phyloP scores from a whole-genome alignment of 75 land plant species.

The Pinus albicaulis region DNA sequence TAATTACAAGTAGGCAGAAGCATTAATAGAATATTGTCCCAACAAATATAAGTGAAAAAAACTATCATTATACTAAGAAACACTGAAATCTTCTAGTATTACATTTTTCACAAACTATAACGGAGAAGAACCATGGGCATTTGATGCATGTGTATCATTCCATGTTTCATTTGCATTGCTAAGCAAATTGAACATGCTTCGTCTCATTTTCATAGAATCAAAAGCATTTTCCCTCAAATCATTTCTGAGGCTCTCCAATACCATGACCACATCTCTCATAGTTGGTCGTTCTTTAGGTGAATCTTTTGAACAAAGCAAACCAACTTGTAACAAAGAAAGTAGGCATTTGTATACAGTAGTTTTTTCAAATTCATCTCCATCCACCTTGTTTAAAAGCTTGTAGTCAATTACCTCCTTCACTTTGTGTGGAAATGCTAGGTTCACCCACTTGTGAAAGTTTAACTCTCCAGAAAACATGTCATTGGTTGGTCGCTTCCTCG shows the following conservation, averaged over 20 bases:
- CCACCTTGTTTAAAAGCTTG: neutral
- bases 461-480: neutral
- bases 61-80: too few species aligned
- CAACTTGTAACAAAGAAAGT: constrained; percentile 1
- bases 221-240: too few species aligned
- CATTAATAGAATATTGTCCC: too few species aligned
- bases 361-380: neutral
- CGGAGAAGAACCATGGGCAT: too few species aligned
- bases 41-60: too few species aligned
- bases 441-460: neutral
- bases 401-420: neutral
- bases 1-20: too few species aligned
- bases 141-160: too few species aligned
- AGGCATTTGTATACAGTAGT: neutral
- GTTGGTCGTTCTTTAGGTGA: constrained; percentile 22
- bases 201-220: too few species aligned
- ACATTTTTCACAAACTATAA: too few species aligned
- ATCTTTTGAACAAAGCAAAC: constrained; percentile 25
- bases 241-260: neutral
- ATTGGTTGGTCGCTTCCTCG: constrained; percentile 6
- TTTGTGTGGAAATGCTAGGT: neutral
- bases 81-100: too few species aligned
- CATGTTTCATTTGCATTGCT: too few species aligned
- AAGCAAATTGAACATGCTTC: too few species aligned
- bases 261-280: constrained; percentile 26